These are phyloP conservation scores for Amanita fuliginea DNA, from an alignment of 768 basidiomycete species.

Conservation along the genomic window DNA sequence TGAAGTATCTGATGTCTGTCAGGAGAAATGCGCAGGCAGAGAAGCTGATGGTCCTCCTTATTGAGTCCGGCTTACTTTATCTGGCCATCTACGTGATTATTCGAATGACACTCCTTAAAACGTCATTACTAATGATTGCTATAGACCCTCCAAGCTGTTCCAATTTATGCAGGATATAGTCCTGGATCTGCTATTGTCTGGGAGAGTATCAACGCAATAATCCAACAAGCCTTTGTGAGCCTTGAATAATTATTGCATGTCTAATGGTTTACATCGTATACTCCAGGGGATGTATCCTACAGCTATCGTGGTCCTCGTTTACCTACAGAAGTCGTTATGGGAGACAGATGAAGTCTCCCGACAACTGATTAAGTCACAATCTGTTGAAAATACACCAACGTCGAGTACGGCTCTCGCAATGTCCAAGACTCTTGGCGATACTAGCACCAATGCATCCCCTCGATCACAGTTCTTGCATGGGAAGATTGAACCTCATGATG, in stretches of 20 bases:
- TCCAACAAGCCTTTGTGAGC: slow-evolving; percentile 18
- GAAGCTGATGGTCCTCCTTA: slow-evolving; percentile 16
- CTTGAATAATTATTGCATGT: not conserved
- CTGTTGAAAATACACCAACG: not conserved
- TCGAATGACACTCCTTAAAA: not conserved
- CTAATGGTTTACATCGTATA: not conserved
- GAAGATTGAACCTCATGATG: not conserved
- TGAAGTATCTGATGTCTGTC: slow-evolving; percentile 13
- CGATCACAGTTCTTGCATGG: not conserved
- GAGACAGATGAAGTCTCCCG: not conserved
- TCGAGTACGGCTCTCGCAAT: not conserved
- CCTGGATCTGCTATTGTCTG: slow-evolving; percentile 13
- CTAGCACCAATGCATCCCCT: not conserved
- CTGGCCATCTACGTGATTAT: slow-evolving; percentile 16
- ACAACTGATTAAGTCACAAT: not conserved
- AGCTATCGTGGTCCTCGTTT: slow-evolving; percentile 1
- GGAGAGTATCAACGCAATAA: slow-evolving; percentile 18
- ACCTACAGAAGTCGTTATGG: slow-evolving; percentile 3
- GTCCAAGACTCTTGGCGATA: not conserved
- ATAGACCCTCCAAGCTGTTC: slow-evolving; percentile 19
- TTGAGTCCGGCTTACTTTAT: slow-evolving; percentile 19
- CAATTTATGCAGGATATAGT: slow-evolving; percentile 17
- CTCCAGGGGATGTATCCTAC: slow-evolving; percentile 4
- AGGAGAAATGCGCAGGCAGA: slow-evolving; percentile 16
- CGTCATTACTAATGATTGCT: not conserved